Evolutionary conservation across 2,329 filamentous ascomycete species (phyloP).

Genomic region (Phialophora chinensis): DNA sequence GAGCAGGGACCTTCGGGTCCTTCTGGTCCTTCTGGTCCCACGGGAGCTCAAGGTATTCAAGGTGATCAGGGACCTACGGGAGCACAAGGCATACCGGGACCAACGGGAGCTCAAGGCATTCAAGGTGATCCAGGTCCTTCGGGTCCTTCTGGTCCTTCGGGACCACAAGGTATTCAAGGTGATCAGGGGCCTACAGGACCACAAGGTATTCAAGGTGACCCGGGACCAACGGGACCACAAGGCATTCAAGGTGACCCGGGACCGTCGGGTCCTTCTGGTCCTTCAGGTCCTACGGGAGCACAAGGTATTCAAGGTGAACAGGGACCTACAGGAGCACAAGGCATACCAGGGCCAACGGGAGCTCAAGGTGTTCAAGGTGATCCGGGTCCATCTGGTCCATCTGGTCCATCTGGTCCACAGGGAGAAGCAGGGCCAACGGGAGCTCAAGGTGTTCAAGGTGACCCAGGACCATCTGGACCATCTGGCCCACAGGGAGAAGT

Average conservation of each 20-base stretch:
- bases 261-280: constrained; percentile 14
- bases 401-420: background rate
- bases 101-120: background rate
- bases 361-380: background rate
- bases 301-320: background rate
- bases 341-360: background rate
- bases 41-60: constrained; percentile 11
- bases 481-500: too few relatives aligned
- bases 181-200: background rate
- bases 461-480: too few relatives aligned
- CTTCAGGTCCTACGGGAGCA: background rate
- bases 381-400: too few relatives aligned
- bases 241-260: constrained; percentile 4
- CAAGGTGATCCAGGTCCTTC: background rate
- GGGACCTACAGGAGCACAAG: background rate
- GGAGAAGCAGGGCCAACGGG: background rate
- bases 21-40: background rate
- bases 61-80: constrained; percentile 5
- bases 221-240: background rate
- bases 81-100: background rate
- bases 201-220: background rate
- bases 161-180: constrained; percentile 6
- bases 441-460: constrained; percentile 4
- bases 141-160: background rate
- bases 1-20: background rate